Percentiles rank a stretch among this genome's conserved stretches.
Conservation (phyloP, 768 basidiomycete genomes). For the Albatrellus ellisii region DNA sequence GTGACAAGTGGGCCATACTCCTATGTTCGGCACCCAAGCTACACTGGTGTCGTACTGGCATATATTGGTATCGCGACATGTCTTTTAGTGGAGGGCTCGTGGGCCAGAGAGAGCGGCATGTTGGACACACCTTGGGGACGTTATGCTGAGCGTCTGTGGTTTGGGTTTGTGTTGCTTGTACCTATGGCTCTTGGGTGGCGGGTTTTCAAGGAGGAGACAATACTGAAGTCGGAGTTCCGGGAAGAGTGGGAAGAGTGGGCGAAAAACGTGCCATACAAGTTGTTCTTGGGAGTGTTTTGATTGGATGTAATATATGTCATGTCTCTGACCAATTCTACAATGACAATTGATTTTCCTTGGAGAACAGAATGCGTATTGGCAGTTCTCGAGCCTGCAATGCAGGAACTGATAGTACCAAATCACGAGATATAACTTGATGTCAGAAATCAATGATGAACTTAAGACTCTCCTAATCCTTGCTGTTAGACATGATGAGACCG, state of each 20-base stretch:
- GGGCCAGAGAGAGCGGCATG: constrained; percentile 11
- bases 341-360: too few species aligned
- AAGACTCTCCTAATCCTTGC: too few species aligned
- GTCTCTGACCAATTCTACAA: too few species aligned
- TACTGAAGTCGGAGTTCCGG: constrained; percentile 12
- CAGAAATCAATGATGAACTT: too few species aligned
- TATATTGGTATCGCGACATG: constrained; percentile 6
- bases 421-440: too few species aligned
- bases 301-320: not conserved
- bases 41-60: constrained; percentile 9
- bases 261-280: constrained; percentile 11
- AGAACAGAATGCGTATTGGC: too few species aligned
- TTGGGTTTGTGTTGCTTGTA: not conserved
- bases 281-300: constrained; percentile 9
- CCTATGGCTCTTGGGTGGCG: not conserved
- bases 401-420: too few species aligned
- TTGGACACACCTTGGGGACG: constrained; percentile 6
- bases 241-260: constrained; percentile 15
- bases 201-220: constrained; percentile 11
- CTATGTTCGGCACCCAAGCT: constrained; percentile 16
- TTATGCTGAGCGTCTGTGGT: constrained; percentile 1
- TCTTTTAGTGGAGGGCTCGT: constrained; percentile 9
- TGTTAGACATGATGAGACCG: too few species aligned
- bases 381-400: too few species aligned
- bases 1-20: constrained; percentile 15